Percentiles rank a stretch among this genome's conserved stretches.
Evolutionary conservation across 176 grass and related monocot species (phyloP).

Genomic region (Secale cereale): DNA sequence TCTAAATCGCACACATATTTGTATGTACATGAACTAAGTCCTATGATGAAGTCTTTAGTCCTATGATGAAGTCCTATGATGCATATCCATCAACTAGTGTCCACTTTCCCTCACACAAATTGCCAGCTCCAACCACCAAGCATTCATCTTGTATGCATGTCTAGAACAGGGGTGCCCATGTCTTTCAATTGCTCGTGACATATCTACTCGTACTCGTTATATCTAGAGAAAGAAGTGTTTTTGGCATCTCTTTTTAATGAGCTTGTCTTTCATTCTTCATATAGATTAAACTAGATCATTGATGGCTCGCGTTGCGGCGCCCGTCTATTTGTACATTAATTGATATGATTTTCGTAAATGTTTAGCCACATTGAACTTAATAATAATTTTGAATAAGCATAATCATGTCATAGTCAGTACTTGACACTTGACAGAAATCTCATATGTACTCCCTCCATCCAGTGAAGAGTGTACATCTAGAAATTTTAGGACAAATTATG

Average conservation of each 20-base stretch:
- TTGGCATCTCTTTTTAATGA: not conserved
- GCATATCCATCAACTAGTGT: not conserved
- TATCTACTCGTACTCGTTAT: not conserved
- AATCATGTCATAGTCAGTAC: no score
- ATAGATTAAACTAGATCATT: not conserved
- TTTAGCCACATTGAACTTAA: no score
- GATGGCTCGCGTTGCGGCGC: no score
- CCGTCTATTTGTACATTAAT: no score
- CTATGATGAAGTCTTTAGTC: not conserved
- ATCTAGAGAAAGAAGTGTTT: not conserved
- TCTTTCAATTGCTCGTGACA: not conserved
- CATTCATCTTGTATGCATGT: not conserved
- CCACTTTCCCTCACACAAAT: not conserved
- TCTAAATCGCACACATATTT: not conserved
- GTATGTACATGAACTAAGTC: not conserved
- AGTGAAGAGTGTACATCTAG: no score
- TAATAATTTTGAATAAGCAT: no score
- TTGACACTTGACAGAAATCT: no score
- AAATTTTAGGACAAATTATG: no score
- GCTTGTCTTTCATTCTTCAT: not conserved
- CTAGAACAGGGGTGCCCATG: not conserved
- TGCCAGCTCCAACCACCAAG: not conserved
- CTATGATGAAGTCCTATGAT: no score
- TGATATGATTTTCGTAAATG: no score
- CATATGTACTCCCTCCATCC: no score